These are phyloP conservation scores for Candida parachauliodes DNA, from an alignment of 805 yeast genomes.

Conservation along the genomic window DNA sequence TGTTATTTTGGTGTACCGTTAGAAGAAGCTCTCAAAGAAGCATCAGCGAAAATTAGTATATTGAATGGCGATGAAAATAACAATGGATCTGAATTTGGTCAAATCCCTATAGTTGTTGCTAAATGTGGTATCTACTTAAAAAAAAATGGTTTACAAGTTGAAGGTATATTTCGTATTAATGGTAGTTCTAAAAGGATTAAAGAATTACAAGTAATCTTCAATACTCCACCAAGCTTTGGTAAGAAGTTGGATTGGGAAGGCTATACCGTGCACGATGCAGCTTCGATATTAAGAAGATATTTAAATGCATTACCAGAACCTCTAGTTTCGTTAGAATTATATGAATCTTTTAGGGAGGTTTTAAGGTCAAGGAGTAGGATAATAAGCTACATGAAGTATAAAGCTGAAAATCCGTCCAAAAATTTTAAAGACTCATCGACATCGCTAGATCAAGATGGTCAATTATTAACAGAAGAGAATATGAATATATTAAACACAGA, in stretches of 20 bases:
- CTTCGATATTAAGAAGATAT: slow-evolving; percentile 81
- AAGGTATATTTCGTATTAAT: slow-evolving; percentile 91
- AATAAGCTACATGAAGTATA: slow-evolving; percentile 59
- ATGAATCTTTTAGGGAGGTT: slow-evolving; percentile 77
- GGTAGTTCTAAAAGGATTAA: slow-evolving; percentile 88
- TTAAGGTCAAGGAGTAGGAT: slow-evolving; percentile 61
- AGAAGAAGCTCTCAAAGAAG: slow-evolving; percentile 63
- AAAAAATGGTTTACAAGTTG: slow-evolving; percentile 69
- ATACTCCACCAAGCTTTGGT: slow-evolving; percentile 87
- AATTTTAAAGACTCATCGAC: slow-evolving; percentile 8
- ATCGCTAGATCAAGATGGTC: slow-evolving; percentile 15
- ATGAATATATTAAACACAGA: slow-evolving; percentile 26
- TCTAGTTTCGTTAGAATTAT: slow-evolving; percentile 71
- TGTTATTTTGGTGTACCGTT: slow-evolving; percentile 77
- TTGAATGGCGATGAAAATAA: slow-evolving; percentile 39
- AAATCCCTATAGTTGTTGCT: slow-evolving; percentile 92
- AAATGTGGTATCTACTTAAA: slow-evolving; percentile 88
- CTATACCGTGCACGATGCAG: slow-evolving; percentile 94
- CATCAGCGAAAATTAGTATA: slow-evolving; percentile 72
- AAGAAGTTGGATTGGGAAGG: slow-evolving; percentile 87
- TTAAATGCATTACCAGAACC: slow-evolving; percentile 91
- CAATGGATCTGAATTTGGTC: slow-evolving; percentile 68
- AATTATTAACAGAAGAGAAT: slow-evolving; percentile 30
- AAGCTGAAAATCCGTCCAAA: slow-evolving; percentile 42
- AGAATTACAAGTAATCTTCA: slow-evolving; percentile 78